phyloP scores from a whole-genome alignment of 768 basidiomycete genomes.

The Suillus plorans region DNA sequence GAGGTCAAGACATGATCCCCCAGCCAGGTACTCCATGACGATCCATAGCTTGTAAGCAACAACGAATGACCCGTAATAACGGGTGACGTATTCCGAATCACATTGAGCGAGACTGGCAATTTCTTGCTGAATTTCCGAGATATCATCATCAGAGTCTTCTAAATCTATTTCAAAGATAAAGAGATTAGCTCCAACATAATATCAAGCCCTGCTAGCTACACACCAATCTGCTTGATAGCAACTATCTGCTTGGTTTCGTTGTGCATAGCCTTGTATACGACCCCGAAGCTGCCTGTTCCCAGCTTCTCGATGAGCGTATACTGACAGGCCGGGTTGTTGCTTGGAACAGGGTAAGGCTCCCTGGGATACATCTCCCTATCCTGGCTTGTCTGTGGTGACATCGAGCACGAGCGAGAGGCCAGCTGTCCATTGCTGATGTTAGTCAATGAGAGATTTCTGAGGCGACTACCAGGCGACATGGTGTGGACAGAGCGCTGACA shows the following conservation, averaged over 20 bases:
- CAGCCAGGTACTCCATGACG: slow-evolving; percentile 98
- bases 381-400: slow-evolving; percentile 41
- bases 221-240: slow-evolving; percentile 97
- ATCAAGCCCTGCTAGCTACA: slow-evolving; percentile 30
- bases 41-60: slow-evolving; percentile 98
- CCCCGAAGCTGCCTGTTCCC: slow-evolving; percentile 96
- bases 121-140: slow-evolving; percentile 97
- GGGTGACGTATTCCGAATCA: slow-evolving; percentile 94
- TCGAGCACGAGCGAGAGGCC: slow-evolving; percentile 45
- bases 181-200: slow-evolving; percentile 10
- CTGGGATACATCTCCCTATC: slow-evolving; percentile 42
- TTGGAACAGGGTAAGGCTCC: slow-evolving; percentile 70
- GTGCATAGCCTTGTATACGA: slow-evolving; percentile 96
- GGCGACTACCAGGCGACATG: slow-evolving; percentile 44
- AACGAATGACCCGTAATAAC: slow-evolving; percentile 97
- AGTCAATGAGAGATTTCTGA: slow-evolving; percentile 39
- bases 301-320: slow-evolving; percentile 94
- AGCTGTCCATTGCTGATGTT: slow-evolving; percentile 30
- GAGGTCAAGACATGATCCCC: slow-evolving; percentile 97
- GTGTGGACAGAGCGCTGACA: slow-evolving; percentile 18
- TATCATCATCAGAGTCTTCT: slow-evolving; percentile 98
- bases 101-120: slow-evolving; percentile 95
- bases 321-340: slow-evolving; percentile 82
- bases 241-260: slow-evolving; percentile 93
- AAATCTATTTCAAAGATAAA: slow-evolving; percentile 58